Percentiles rank a stretch among this genome's conserved stretches.
phyloP scores from a whole-genome alignment of 352 stramenopile species.

The Blastocystis sp. region DNA sequence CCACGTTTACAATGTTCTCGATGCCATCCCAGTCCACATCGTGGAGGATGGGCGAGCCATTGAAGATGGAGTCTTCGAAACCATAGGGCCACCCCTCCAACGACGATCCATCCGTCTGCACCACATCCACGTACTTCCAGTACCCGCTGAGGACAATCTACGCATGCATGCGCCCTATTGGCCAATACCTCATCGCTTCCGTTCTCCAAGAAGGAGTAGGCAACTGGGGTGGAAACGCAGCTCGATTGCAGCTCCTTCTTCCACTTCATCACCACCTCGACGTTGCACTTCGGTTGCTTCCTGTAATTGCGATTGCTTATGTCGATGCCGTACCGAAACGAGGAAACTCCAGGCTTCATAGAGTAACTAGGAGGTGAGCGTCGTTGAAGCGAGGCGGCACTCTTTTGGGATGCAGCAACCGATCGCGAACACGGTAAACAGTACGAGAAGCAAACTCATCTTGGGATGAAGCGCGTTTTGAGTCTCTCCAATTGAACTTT shows the following conservation, averaged over 20 bases:
- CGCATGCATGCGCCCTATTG: neutral
- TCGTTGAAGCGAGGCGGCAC: neutral
- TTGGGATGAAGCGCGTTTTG: too few species aligned
- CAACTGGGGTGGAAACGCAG: conserved; percentile 31
- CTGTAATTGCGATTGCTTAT: conserved; percentile 22
- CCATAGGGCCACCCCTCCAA: conserved; percentile 19
- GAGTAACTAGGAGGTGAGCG: conserved; percentile 38
- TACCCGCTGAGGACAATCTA: conserved; percentile 41
- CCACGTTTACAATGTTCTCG: conserved; percentile 44
- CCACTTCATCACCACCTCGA: conserved; percentile 49
- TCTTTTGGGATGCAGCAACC: conserved; percentile 28
- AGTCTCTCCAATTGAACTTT: too few species aligned
- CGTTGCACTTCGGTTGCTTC: conserved; percentile 43
- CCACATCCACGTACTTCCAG: conserved; percentile 39
- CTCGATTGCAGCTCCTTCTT: conserved; percentile 58
- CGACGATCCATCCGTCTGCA: neutral
- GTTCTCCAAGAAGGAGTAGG: conserved; percentile 17
- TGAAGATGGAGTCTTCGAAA: conserved; percentile 13
- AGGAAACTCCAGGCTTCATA: conserved; percentile 19
- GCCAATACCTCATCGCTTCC: conserved; percentile 26
- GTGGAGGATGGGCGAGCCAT: conserved; percentile 5
- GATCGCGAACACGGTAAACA: neutral
- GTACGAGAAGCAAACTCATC: too few species aligned
- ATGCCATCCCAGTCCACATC: conserved; percentile 12
- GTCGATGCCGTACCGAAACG: conserved; percentile 39